Evolutionary conservation across 2,329 filamentous ascomycete species (phyloP).

Genomic region (Fusarium abutilonis): DNA sequence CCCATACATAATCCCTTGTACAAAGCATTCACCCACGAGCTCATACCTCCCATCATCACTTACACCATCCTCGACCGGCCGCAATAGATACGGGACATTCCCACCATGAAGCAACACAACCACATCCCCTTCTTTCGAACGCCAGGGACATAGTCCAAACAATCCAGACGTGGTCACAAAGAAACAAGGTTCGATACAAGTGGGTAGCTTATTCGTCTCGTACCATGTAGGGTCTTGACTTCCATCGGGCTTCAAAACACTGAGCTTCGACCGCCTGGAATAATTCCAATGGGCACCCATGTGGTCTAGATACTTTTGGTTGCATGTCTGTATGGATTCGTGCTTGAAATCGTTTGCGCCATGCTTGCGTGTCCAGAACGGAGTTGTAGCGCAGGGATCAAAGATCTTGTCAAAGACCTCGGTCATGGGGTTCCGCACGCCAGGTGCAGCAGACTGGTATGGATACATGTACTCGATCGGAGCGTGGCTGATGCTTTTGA

Average conservation of each 20-base stretch:
- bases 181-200: constrained; percentile 20
- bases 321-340: not conserved
- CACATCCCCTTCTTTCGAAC: constrained; percentile 16
- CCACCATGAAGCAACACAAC: constrained; percentile 23
- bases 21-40: constrained; percentile 30
- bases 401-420: constrained; percentile 23
- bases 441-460: not conserved
- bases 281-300: constrained; percentile 25
- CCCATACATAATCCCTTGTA: constrained; percentile 28
- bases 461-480: constrained; percentile 25
- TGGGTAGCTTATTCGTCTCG: constrained; percentile 7
- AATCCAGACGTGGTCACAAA: constrained; percentile 14
- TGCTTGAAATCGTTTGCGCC: not conserved
- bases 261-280: not conserved
- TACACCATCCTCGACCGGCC: not conserved
- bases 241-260: not conserved
- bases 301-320: constrained; percentile 23
- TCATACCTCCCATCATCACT: not conserved
- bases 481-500: constrained; percentile 11
- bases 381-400: constrained; percentile 25
- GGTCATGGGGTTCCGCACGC: not conserved
- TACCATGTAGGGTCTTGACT: not conserved
- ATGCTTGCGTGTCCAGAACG: constrained; percentile 12
- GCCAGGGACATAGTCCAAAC: constrained; percentile 32
- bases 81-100: constrained; percentile 26